Conservation (phyloP, 768 basidiomycete genomes). For the Amanita thiersii region DNA sequence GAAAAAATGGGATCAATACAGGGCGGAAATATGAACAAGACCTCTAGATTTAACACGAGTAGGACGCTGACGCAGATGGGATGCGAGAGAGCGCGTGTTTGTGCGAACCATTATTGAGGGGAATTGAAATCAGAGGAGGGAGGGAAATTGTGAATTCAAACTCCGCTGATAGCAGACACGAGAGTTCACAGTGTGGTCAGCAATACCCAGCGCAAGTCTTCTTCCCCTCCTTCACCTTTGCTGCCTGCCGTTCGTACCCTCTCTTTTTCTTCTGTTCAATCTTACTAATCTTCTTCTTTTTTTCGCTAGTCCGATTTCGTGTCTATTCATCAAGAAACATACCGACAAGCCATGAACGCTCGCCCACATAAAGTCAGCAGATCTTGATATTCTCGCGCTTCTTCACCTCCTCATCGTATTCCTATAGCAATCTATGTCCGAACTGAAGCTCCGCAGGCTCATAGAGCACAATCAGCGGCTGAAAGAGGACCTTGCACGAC, state of each 20-base stretch:
- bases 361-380: conserved; percentile 60
- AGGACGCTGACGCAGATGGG: not conserved
- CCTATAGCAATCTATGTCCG: conserved; percentile 84
- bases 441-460: conserved; percentile 90
- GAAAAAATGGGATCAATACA: not conserved
- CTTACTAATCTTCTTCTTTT: not conserved
- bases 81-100: not conserved
- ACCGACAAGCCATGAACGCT: conserved; percentile 47
- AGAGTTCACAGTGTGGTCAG: too few species aligned
- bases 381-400: conserved; percentile 7
- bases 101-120: conserved; percentile 7
- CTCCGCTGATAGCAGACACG: conserved; percentile 39
- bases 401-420: conserved; percentile 5
- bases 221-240: not conserved
- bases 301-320: not conserved
- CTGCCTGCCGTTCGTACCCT: not conserved
- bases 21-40: not conserved
- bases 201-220: too few species aligned
- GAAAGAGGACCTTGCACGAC: conserved; percentile 81
- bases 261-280: not conserved
- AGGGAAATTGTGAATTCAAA: conserved; percentile 23
- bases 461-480: conserved; percentile 92
- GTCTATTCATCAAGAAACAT: conserved; percentile 2
- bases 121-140: conserved; percentile 10
- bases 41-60: conserved; percentile 1